Percentiles rank a stretch among this genome's conserved stretches.
These are phyloP conservation scores for Auricularia sp. DNA, from an alignment of 768 basidiomycete genomes.

Conservation along the genomic window DNA sequence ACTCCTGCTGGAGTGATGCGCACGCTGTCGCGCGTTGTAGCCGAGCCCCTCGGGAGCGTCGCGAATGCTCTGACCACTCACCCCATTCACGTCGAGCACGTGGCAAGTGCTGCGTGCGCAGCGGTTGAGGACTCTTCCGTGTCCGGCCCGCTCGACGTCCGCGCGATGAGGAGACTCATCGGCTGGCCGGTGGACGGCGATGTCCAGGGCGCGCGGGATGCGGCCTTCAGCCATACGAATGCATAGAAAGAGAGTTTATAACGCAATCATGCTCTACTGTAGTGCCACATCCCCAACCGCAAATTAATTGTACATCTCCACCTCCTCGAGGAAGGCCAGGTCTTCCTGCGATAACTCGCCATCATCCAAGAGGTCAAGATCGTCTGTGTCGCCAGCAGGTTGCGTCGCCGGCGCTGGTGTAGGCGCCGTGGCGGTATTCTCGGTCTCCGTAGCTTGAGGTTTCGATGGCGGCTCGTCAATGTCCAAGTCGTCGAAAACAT, in stretches of 20 bases:
- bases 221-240: too few species aligned
- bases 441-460: too few species aligned
- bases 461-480: too few species aligned
- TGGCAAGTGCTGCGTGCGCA: conserved; percentile 70
- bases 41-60: conserved; percentile 39
- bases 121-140: conserved; percentile 41
- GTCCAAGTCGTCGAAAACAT: too few species aligned
- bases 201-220: too few species aligned
- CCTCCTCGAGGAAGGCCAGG: neutral
- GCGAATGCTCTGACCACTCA: conserved; percentile 76
- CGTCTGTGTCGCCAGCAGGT: too few species aligned
- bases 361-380: too few species aligned
- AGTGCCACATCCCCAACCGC: neutral
- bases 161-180: conserved; percentile 63
- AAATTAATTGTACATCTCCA: neutral
- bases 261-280: neutral
- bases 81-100: conserved; percentile 92
- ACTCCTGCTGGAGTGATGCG: conserved; percentile 58
- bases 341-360: conserved; percentile 1
- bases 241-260: neutral
- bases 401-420: too few species aligned
- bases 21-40: conserved; percentile 25
- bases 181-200: conserved; percentile 37
- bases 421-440: too few species aligned
- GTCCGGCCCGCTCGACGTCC: conserved; percentile 58